Evolutionary conservation across 345 rosid species (phyloP).

Genomic region (Citrus glauca): DNA sequence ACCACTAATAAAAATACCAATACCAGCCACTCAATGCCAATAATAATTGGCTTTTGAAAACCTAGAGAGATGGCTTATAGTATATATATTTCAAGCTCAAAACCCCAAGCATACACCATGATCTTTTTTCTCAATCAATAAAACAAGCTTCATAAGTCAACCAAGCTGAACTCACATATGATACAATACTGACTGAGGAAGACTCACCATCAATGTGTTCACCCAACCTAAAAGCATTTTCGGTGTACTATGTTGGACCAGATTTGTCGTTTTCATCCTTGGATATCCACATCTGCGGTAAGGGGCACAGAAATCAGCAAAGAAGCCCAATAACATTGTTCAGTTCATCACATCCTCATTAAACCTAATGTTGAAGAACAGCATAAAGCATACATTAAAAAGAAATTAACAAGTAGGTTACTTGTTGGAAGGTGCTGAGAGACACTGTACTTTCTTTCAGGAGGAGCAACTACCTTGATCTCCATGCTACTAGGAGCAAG

Average conservation of each 20-base stretch:
- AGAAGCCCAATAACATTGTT: not conserved
- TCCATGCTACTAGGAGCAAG: slow-evolving; percentile 56
- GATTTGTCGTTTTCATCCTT: slow-evolving; percentile 49
- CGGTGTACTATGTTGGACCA: slow-evolving; percentile 49
- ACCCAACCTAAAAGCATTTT: slow-evolving; percentile 36
- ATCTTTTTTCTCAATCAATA: slow-evolving; percentile 10
- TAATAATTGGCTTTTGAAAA: slow-evolving; percentile 2
- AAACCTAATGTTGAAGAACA: not conserved
- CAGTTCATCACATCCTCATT: not conserved
- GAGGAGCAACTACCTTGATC: slow-evolving; percentile 55
- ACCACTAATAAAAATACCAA: not conserved
- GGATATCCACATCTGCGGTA: slow-evolving; percentile 48
- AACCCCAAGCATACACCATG: not conserved
- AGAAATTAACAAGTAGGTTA: slow-evolving; percentile 9
- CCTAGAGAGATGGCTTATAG: not conserved
- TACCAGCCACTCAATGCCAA: slow-evolving; percentile 1
- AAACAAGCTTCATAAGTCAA: slow-evolving; percentile 10
- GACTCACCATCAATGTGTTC: not conserved
- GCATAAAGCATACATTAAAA: not conserved
- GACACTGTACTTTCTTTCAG: slow-evolving; percentile 56
- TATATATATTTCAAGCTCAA: slow-evolving; percentile 3
- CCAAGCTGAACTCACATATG: slow-evolving; percentile 5
- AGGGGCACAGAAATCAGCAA: not conserved
- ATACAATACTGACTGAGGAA: not conserved
- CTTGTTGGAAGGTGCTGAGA: slow-evolving; percentile 60